Base-by-base conservation (phyloP, 768 basidiomycete species). In the Boletus sp. region DNA sequence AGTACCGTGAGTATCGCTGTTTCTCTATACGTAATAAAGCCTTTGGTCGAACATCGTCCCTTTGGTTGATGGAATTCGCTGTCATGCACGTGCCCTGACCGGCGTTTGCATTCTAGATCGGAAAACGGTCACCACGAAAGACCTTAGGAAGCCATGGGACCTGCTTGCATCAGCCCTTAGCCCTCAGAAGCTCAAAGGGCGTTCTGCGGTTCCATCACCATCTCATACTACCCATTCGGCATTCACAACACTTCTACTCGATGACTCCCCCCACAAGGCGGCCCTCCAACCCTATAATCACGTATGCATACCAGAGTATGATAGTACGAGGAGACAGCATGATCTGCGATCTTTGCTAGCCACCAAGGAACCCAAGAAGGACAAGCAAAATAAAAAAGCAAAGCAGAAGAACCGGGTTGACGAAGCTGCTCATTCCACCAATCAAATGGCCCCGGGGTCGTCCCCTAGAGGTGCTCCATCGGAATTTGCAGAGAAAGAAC, bases 271-370 rank as follows among this genome's bases (percentile, higher is more conserved):
- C 27, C 70, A 69, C 55, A 82, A 82, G 60, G 81, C 87, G 0
- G 77, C 73, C 29, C 74, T 87, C 15, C 91, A 93, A 64, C 91
- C 90, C 0, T 88, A 81, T 73, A 93, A 90, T 64, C 91, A 93
- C 64, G 71, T 93, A 21, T 89, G 86, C 63, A 79, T 93, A 58
- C 76, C 72, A 10, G 90, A 91, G 64, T 93, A 91, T 64, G 73
- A 76, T 14, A 72, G 68, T 2, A 59, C 70, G 9, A 72, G 71
- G 64, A 78, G 85, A 29, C 63, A 64, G 17, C 56, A 57, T 17
- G 78, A 80, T 53, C 58, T 79, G 19, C 68, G 55, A 13, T 57
- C 53, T 7, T 58, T 78, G 7, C 42, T 55, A 23, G 55, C 53
- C 15, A 59, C 64, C 9, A 52, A 41, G 42, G 39, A 59, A 5